Evolutionary conservation across 2,329 filamentous ascomycete species (phyloP).

Genomic region (Mycocentrospora acerina): DNA sequence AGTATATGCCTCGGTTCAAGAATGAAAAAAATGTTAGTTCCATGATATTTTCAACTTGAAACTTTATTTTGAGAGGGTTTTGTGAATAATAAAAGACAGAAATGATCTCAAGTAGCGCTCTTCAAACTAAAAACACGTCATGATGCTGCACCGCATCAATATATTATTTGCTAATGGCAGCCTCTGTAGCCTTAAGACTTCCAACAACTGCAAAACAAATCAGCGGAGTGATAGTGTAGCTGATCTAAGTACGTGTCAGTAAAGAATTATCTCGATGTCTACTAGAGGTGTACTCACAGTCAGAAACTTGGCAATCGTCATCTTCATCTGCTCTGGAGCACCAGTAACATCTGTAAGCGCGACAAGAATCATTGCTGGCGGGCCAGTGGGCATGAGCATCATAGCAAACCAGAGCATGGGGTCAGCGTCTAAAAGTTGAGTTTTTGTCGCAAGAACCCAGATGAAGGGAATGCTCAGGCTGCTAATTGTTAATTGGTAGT

Average conservation of each 20-base stretch:
- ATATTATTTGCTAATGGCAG: conserved; percentile 13
- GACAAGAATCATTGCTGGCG: conserved; percentile 56
- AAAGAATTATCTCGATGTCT: neutral
- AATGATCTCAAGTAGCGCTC: no score
- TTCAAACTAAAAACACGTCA: no score
- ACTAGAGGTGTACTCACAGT: conserved; percentile 37
- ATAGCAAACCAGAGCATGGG: conserved; percentile 67
- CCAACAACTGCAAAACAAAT: conserved; percentile 44
- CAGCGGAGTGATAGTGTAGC: conserved; percentile 41
- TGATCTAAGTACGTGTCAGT: conserved; percentile 22
- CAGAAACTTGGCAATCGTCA: conserved; percentile 56
- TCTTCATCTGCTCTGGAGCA: conserved; percentile 49
- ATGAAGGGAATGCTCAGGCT: conserved; percentile 56
- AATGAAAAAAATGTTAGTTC: no score
- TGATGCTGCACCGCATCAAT: neutral
- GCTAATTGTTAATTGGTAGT: conserved; percentile 2
- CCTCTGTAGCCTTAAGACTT: conserved; percentile 39
- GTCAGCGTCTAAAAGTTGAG: conserved; percentile 55
- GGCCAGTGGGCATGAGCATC: conserved; percentile 62
- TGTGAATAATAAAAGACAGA: no score
- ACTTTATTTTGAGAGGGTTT: no score
- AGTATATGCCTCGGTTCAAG: no score
- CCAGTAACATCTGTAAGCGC: conserved; percentile 54
- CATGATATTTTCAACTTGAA: no score
- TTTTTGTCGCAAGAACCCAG: conserved; percentile 57